phyloP scores from a whole-genome alignment of 768 basidiomycete genomes.

The Mycena filopes region DNA sequence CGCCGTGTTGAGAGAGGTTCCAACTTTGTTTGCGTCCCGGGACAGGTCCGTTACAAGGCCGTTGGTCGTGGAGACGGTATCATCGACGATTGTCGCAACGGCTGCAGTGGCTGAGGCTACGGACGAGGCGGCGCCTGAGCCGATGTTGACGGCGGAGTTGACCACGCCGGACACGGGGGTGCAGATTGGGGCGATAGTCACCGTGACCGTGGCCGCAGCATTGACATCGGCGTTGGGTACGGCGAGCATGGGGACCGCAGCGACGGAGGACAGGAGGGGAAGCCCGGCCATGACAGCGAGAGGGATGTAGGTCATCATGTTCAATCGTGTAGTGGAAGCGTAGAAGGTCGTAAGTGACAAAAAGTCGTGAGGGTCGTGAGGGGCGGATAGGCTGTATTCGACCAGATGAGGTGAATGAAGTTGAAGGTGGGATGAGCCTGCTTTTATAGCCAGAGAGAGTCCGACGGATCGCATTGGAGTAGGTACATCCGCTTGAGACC shows the following conservation, averaged over 20 bases:
- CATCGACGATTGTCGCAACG: no score
- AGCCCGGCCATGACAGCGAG: conserved; percentile 6
- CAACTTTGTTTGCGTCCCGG: no score
- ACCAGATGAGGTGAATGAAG: neutral
- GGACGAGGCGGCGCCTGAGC: neutral
- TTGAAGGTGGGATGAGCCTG: neutral
- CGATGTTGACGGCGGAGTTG: neutral
- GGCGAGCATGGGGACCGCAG: neutral
- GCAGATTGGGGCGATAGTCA: conserved; percentile 11
- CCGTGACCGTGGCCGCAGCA: conserved; percentile 5
- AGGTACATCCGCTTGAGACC: conserved; percentile 15
- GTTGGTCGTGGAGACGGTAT: no score
- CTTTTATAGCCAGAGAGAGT: conserved; percentile 8
- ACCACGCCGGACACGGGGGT: neutral
- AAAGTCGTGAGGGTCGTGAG: neutral
- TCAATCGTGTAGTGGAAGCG: neutral
- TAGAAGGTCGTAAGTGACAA: neutral
- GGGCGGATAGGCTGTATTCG: neutral
- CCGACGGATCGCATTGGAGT: neutral
- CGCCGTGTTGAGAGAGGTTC: no score
- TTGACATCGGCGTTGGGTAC: neutral
- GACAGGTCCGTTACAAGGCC: no score
- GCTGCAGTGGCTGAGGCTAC: neutral
- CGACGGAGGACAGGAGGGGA: conserved; percentile 13
- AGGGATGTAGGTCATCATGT: conserved; percentile 19